Evolutionary conservation across 805 yeast genomes (phyloP).

Genomic region (Suhomyces xylopsoci): DNA sequence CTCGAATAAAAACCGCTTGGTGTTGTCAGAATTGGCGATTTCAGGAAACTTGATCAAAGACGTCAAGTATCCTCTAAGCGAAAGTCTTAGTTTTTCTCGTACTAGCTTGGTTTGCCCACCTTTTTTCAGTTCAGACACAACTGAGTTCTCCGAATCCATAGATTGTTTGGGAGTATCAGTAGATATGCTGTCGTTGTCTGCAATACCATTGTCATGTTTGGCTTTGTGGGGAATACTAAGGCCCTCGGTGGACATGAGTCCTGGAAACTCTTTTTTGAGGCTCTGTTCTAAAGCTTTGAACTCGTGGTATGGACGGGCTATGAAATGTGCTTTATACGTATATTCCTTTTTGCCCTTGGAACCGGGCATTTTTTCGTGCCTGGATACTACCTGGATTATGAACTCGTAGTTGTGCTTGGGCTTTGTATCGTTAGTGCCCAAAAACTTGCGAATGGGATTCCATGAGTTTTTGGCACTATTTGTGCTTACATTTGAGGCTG

Average conservation of each 20-base stretch:
- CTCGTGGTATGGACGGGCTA: conserved; percentile 63
- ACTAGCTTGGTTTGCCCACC: conserved; percentile 32
- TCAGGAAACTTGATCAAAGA: conserved; percentile 52
- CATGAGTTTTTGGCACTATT: conserved; percentile 8
- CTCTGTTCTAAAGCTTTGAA: conserved; percentile 56
- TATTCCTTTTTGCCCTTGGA: not conserved
- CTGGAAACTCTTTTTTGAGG: conserved; percentile 64
- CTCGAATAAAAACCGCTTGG: conserved; percentile 52
- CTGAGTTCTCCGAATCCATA: conserved; percentile 1
- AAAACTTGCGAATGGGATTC: conserved; percentile 13
- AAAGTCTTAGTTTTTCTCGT: conserved; percentile 73
- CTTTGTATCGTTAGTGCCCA: not conserved
- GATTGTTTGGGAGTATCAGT: conserved; percentile 11
- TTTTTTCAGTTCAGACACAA: not conserved
- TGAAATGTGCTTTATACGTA: conserved; percentile 36
- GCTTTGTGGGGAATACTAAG: conserved; percentile 58
- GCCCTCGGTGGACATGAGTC: conserved; percentile 49
- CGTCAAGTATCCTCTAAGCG: conserved; percentile 71
- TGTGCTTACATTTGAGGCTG: not conserved
- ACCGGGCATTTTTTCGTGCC: conserved; percentile 13
- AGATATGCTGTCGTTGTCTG: conserved; percentile 2
- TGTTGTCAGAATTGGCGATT: conserved; percentile 49
- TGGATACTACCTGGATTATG: conserved; percentile 43
- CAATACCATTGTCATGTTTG: conserved; percentile 33
- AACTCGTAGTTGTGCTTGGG: conserved; percentile 41